A percentile compares a stretch with the other conserved stretches of the same genome.
Conservation (phyloP, 2,329 filamentous ascomycete genomes). For the Sporothrix brunneoviolacea region DNA sequence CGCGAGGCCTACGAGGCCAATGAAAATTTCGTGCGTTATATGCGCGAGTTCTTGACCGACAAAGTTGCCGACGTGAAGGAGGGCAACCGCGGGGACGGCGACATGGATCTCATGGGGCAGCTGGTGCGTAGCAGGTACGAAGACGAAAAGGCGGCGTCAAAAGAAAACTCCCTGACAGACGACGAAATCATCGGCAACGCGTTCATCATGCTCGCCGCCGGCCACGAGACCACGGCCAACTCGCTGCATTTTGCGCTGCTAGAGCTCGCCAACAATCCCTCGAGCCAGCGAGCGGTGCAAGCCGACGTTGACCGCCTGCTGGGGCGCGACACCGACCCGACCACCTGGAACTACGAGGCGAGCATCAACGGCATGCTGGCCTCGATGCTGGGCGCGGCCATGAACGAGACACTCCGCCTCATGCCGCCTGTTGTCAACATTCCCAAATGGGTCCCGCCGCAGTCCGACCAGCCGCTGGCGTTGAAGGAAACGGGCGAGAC, state of each 20-base stretch:
- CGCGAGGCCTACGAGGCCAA: slow-evolving; percentile 48
- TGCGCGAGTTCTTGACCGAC: slow-evolving; percentile 59
- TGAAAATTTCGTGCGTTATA: slow-evolving; percentile 60
- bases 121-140: slow-evolving; percentile 39
- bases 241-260: slow-evolving; percentile 65
- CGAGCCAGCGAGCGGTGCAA: slow-evolving; percentile 60
- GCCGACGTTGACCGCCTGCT: slow-evolving; percentile 62
- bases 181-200: slow-evolving; percentile 68
- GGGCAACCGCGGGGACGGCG: slow-evolving; percentile 33
- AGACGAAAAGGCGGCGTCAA: slow-evolving; percentile 19
- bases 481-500: slow-evolving; percentile 53
- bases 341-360: slow-evolving; percentile 64
- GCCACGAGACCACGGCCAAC: slow-evolving; percentile 76
- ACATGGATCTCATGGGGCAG: slow-evolving; percentile 46
- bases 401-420: slow-evolving; percentile 71
- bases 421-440: slow-evolving; percentile 66
- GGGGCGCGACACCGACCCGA: slow-evolving; percentile 44
- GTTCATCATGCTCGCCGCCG: slow-evolving; percentile 62
- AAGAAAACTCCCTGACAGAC: slow-evolving; percentile 37
- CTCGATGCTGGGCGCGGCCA: slow-evolving; percentile 64
- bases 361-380: slow-evolving; percentile 59
- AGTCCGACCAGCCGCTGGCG: slow-evolving; percentile 48
- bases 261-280: slow-evolving; percentile 58
- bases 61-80: slow-evolving; percentile 42
- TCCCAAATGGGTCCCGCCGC: slow-evolving; percentile 55